Conservation (phyloP, 768 basidiomycete species). For the Hypholoma sublateritium region DNA sequence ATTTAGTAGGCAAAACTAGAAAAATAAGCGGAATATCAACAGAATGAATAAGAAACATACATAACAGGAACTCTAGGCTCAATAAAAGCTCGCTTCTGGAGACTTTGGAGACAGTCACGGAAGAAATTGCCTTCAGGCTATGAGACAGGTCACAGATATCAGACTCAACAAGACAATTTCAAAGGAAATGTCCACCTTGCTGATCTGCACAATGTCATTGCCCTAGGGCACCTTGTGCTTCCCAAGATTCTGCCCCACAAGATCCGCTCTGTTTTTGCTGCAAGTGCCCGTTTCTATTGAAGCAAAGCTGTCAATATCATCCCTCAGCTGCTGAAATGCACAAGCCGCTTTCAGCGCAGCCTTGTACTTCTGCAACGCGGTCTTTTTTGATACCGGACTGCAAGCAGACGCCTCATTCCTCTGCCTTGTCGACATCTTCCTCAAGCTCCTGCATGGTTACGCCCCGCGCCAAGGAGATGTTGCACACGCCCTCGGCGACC, state of each 20-base stretch:
- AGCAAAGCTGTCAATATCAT: not conserved
- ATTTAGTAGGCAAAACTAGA: conserved; percentile 36
- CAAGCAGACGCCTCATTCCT: conserved; percentile 19
- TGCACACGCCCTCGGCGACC: conserved; percentile 28
- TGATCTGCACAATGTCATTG: conserved; percentile 81
- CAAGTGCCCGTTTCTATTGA: conserved; percentile 67
- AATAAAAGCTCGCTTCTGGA: conserved; percentile 84
- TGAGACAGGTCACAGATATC: not conserved
- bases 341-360: conserved; percentile 69
- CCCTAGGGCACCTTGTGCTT: conserved; percentile 73
- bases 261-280: conserved; percentile 54
- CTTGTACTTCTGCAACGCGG: conserved; percentile 58
- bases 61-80: conserved; percentile 82
- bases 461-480: conserved; percentile 48
- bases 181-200: conserved; percentile 60
- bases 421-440: conserved; percentile 38
- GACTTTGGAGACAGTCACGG: conserved; percentile 81
- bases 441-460: conserved; percentile 59
- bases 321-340: conserved; percentile 11
- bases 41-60: conserved; percentile 35
- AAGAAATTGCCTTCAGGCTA: conserved; percentile 95
- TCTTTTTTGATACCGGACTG: conserved; percentile 36
- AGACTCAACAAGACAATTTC: not conserved
- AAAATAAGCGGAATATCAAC: not conserved
- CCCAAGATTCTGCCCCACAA: conserved; percentile 76